Evolutionary conservation across 2,329 filamentous ascomycete species (phyloP).

Genomic region (Mycosphaerelloides madeirae): DNA sequence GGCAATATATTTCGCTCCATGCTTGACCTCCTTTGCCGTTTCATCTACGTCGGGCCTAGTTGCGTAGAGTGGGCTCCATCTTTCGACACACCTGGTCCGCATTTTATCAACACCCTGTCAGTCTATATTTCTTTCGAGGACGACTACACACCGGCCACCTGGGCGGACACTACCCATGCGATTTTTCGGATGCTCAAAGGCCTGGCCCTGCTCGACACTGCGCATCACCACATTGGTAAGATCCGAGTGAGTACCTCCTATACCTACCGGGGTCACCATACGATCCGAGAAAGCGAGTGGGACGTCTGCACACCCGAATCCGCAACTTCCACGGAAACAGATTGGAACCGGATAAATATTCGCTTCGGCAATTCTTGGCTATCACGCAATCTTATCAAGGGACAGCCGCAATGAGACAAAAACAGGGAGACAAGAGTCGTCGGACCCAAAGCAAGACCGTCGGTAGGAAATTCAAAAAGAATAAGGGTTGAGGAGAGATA

Average conservation of each 20-base stretch:
- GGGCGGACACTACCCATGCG: constrained; percentile 14
- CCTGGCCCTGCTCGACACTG: constrained; percentile 16
- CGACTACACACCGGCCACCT: constrained; percentile 21
- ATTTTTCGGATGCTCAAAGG: constrained; percentile 19
- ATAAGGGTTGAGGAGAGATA: too few relatives aligned
- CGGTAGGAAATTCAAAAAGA: too few relatives aligned
- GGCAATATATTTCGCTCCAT: constrained; percentile 16
- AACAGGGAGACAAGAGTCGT: too few relatives aligned
- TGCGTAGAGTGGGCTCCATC: constrained; percentile 8
- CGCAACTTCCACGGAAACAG: constrained; percentile 6
- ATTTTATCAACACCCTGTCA: constrained; percentile 17
- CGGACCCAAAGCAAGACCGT: too few relatives aligned
- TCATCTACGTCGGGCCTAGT: constrained; percentile 20
- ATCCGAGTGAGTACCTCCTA: constrained; percentile 10
- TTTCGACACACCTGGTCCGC: constrained; percentile 7
- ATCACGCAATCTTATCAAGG: neutral
- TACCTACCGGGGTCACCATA: constrained; percentile 5
- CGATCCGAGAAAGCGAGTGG: constrained; percentile 8
- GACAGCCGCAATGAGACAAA: too few relatives aligned
- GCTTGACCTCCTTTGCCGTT: constrained; percentile 20
- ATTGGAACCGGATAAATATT: constrained; percentile 14
- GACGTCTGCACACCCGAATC: neutral
- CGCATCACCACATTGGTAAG: constrained; percentile 11
- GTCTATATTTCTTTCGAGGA: constrained; percentile 21
- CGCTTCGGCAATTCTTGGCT: constrained; percentile 14